Percentiles rank a stretch among this genome's conserved stretches.
These are phyloP conservation scores for Candida anglica DNA, from an alignment of 805 yeast genomes.

Conservation along the genomic window DNA sequence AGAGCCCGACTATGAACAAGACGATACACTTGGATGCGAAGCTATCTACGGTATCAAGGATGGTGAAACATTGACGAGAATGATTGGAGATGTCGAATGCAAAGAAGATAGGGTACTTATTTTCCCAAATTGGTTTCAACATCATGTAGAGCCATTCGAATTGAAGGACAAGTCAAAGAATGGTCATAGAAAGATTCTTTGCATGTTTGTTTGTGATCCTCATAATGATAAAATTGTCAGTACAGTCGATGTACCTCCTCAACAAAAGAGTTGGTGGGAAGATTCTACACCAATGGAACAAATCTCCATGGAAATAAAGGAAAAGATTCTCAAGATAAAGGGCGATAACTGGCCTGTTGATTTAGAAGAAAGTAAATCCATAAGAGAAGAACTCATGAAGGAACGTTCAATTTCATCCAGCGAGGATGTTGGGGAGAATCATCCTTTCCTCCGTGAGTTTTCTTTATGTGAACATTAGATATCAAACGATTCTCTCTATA, in stretches of 20 bases:
- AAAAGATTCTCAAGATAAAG: not conserved
- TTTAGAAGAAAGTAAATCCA: slow-evolving; percentile 20
- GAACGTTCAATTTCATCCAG: slow-evolving; percentile 17
- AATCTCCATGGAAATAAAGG: not conserved
- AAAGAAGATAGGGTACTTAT: slow-evolving; percentile 19
- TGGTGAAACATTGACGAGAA: slow-evolving; percentile 12
- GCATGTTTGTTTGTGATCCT: slow-evolving; percentile 29
- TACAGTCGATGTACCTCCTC: slow-evolving; percentile 34
- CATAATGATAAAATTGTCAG: slow-evolving; percentile 20
- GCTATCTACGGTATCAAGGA: slow-evolving; percentile 19
- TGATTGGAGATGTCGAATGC: slow-evolving; percentile 15
- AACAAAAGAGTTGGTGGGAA: slow-evolving; percentile 31
- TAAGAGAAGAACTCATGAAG: slow-evolving; percentile 26
- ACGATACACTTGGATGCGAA: slow-evolving; percentile 15
- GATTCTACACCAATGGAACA: slow-evolving; percentile 8
- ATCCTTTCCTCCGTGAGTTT: slow-evolving; percentile 16
- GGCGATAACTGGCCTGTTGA: slow-evolving; percentile 14
- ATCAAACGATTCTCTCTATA: too few relatives aligned
- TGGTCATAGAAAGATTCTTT: slow-evolving; percentile 30
- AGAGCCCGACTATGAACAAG: slow-evolving; percentile 23
- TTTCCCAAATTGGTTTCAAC: slow-evolving; percentile 29
- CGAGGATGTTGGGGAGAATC: slow-evolving; percentile 10
- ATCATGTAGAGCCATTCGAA: slow-evolving; percentile 27
- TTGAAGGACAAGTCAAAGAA: slow-evolving; percentile 21
- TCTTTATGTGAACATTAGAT: slow-evolving; percentile 33